These are phyloP conservation scores for Plasmodium sp. DNA, from an alignment of 169 alveolate genomes.

Conservation along the genomic window DNA sequence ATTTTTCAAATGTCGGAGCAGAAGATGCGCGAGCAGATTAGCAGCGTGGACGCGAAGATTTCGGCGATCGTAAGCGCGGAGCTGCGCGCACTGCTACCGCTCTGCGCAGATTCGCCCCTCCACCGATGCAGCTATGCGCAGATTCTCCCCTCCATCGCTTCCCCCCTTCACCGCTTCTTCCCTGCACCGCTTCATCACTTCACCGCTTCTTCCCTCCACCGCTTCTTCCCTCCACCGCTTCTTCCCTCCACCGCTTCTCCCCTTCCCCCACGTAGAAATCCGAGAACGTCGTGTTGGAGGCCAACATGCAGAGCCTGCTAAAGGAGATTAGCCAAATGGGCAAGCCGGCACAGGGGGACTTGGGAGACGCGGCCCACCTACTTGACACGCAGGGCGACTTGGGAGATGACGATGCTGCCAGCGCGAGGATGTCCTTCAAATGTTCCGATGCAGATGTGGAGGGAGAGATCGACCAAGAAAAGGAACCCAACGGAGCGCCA, in stretches of 20 bases:
- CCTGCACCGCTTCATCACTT: neutral
- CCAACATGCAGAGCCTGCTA: constrained; percentile 23
- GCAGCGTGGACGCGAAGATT: constrained; percentile 12
- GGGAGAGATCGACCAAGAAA: constrained; percentile 5
- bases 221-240: too few species aligned
- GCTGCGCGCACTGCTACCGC: neutral
- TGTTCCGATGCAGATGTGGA: neutral
- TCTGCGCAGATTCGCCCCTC: neutral
- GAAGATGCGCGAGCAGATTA: constrained; percentile 32
- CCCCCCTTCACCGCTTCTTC: neutral
- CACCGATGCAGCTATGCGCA: neutral
- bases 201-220: too few species aligned
- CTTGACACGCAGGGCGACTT: neutral
- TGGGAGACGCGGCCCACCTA: neutral
- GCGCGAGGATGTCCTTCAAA: neutral
- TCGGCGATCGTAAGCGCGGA: constrained; percentile 11
- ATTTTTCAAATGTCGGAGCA: constrained; percentile 32
- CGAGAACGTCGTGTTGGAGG: constrained; percentile 34
- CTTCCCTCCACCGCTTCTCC: neutral
- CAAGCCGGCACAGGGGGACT: neutral
- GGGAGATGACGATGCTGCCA: neutral
- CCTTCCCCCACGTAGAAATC: constrained; percentile 6
- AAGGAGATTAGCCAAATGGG: constrained; percentile 24
- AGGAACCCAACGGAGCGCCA: neutral
- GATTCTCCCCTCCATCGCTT: neutral